A percentile compares a stretch with the other conserved stretches of the same genome.
Evolutionary conservation across 768 basidiomycete genomes (phyloP).

Genomic region (Pleurotus giganteus): DNA sequence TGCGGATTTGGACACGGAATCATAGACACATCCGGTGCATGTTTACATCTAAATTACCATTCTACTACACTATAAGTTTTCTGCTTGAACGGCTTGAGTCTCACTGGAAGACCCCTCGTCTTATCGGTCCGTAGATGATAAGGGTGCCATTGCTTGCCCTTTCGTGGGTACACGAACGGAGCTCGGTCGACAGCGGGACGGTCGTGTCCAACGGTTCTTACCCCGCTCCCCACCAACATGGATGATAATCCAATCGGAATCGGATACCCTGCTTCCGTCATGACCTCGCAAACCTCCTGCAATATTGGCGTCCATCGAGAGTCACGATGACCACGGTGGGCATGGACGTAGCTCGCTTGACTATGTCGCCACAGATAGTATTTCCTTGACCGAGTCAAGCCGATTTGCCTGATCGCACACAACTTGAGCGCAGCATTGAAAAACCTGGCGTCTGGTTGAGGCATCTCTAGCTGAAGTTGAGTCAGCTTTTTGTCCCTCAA

Average conservation of each 20-base stretch:
- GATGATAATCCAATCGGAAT: slow-evolving; percentile 38
- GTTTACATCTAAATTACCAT: slow-evolving; percentile 11
- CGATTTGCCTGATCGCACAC: slow-evolving; percentile 21
- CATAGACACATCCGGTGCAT: background rate
- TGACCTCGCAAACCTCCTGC: slow-evolving; percentile 34
- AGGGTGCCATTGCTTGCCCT: background rate
- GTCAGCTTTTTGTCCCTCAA: slow-evolving; percentile 9
- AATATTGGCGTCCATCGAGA: slow-evolving; percentile 31
- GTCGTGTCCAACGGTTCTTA: background rate
- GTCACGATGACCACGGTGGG: slow-evolving; percentile 21
- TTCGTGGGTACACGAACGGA: background rate
- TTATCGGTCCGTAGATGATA: background rate
- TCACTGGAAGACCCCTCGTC: slow-evolving; percentile 2
- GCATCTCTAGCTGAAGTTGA: slow-evolving; percentile 28
- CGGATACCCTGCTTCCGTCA: slow-evolving; percentile 35
- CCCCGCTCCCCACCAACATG: slow-evolving; percentile 33
- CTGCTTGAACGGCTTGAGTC: background rate
- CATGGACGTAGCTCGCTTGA: slow-evolving; percentile 24
- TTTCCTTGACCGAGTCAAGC: slow-evolving; percentile 19
- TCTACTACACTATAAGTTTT: slow-evolving; percentile 11
- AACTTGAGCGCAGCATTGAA: slow-evolving; percentile 61
- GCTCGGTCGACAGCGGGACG: slow-evolving; percentile 2
- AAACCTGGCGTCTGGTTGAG: slow-evolving; percentile 59
- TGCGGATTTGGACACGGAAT: slow-evolving; percentile 12
- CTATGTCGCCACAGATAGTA: slow-evolving; percentile 29